A percentile compares a stretch with the other conserved stretches of the same genome.
These are phyloP conservation scores for Neocallimastix lanati DNA, from an alignment of 192 early-diverging fungal species.

Conservation along the genomic window DNA sequence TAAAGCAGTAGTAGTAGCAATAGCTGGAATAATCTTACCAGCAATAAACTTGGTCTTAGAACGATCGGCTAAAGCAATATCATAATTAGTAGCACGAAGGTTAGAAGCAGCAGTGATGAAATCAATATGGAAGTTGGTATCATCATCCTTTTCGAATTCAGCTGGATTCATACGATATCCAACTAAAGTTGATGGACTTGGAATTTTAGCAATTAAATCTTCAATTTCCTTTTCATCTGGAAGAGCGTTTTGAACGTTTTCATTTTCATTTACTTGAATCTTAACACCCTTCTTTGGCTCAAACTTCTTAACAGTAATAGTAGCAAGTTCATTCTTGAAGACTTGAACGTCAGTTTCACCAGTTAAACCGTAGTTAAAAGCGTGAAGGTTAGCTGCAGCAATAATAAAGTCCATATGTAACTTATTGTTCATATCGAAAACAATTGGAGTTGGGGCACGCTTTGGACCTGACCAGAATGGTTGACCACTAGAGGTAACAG, in stretches of 20 bases:
- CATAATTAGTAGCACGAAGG: conserved; percentile 70
- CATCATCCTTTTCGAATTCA: conserved; percentile 99
- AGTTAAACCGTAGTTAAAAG: conserved; percentile 81
- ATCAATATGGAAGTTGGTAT: conserved; percentile 98
- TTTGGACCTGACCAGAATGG: conserved; percentile 97
- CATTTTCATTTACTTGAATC: conserved; percentile 89
- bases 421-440: conserved; percentile 52
- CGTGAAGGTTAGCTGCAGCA: conserved; percentile 79
- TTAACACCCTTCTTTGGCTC: conserved; percentile 77
- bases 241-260: conserved; percentile 26
- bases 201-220: conserved; percentile 43
- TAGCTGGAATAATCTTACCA: conserved; percentile 78
- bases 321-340: conserved; percentile 37
- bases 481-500: conserved; percentile 71
- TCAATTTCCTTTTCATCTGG: conserved; percentile 41
- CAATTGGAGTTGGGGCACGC: conserved; percentile 66
- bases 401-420: conserved; percentile 81
- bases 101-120: conserved; percentile 97
- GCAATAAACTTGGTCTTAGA: conserved; percentile 78
- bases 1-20: conserved; percentile 25
- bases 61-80: conserved; percentile 49
- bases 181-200: conserved; percentile 56
- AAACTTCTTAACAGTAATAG: conserved; percentile 61
- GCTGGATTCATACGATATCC: conserved; percentile 71
- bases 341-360: conserved; percentile 39